phyloP scores from a whole-genome alignment of 306 rosid genomes.

The Sindora glabra region DNA sequence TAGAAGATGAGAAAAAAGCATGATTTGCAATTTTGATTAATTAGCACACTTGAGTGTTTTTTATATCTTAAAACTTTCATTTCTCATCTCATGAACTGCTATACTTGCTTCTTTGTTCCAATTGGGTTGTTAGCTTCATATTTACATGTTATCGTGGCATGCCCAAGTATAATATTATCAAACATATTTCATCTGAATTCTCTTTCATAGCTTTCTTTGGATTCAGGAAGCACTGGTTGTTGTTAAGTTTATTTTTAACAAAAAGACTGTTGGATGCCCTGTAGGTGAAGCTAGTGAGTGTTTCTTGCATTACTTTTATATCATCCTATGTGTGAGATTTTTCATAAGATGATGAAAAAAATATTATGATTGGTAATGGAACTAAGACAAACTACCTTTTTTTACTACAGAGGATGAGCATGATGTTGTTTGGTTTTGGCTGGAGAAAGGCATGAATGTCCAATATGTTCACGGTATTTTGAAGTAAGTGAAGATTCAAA shows the following conservation, averaged over 20 bases:
- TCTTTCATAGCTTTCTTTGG: conserved; percentile 9
- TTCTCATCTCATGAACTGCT: too few species aligned
- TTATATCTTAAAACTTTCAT: too few species aligned
- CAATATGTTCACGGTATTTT: conserved; percentile 84
- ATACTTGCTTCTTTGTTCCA: too few species aligned
- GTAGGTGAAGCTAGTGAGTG: conserved; percentile 91
- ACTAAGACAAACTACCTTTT: conserved; percentile 12
- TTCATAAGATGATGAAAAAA: not conserved
- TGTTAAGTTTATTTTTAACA: conserved; percentile 68
- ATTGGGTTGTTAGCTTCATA: not conserved
- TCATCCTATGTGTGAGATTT: not conserved
- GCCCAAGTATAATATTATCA: not conserved
- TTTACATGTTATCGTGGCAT: not conserved
- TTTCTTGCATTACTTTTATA: conserved; percentile 5
- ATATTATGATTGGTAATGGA: not conserved
- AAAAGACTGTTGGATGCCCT: conserved; percentile 91
- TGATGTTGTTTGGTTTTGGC: conserved; percentile 98
- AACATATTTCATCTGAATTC: not conserved
- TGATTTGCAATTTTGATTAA: too few species aligned
- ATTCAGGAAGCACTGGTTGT: conserved; percentile 75
- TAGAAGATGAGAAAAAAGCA: too few species aligned
- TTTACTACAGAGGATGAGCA: conserved; percentile 91
- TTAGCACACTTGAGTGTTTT: too few species aligned
- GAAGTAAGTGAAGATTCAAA: conserved; percentile 49
- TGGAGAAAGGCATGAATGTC: conserved; percentile 90